phyloP scores from a whole-genome alignment of 139 green algal species.

The Auxenochlorella protothecoides region DNA sequence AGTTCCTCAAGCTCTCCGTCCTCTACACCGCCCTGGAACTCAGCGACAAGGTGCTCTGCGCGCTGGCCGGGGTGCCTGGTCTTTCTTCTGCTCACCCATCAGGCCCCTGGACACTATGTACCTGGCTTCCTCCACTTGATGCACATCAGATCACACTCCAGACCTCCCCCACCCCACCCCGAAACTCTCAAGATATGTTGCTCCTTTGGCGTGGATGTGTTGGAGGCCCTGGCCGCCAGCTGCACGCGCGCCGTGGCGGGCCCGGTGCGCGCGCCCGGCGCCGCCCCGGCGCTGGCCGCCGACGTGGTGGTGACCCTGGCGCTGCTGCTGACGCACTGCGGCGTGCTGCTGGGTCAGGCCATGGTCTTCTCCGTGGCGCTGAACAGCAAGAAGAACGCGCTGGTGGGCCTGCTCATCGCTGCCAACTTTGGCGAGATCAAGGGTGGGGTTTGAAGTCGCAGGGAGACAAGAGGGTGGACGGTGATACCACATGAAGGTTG shows the following conservation, averaged over 20 bases:
- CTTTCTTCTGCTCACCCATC: background rate
- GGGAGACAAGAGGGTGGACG: too few species aligned
- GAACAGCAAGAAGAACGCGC: conserved; percentile 57
- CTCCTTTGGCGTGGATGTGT: conserved; percentile 73
- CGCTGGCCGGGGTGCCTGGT: background rate
- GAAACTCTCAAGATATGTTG: conserved; percentile 43
- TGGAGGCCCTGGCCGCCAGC: conserved; percentile 65
- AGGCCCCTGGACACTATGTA: background rate
- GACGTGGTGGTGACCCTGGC: conserved; percentile 11
- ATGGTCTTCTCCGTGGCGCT: conserved; percentile 72
- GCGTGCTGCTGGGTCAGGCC: conserved; percentile 36
- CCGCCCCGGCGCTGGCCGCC: conserved; percentile 7
- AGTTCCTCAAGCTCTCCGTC: conserved; percentile 85
- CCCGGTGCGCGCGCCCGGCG: background rate
- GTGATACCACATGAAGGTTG: too few species aligned
- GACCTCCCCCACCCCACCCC: background rate
- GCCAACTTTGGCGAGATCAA: conserved; percentile 90
- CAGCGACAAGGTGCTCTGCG: conserved; percentile 55
- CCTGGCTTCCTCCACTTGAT: background rate
- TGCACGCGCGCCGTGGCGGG: conserved; percentile 40
- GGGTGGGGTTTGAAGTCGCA: conserved; percentile 13
- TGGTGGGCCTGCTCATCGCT: conserved; percentile 79
- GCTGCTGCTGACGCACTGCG: conserved; percentile 20
- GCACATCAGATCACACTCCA: background rate
- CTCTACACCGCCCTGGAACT: conserved; percentile 77